Percentiles rank a stretch among this genome's conserved stretches.
Evolutionary conservation across 148 eudicot genomes (phyloP).

Genomic region (Fallopia convolvulus): DNA sequence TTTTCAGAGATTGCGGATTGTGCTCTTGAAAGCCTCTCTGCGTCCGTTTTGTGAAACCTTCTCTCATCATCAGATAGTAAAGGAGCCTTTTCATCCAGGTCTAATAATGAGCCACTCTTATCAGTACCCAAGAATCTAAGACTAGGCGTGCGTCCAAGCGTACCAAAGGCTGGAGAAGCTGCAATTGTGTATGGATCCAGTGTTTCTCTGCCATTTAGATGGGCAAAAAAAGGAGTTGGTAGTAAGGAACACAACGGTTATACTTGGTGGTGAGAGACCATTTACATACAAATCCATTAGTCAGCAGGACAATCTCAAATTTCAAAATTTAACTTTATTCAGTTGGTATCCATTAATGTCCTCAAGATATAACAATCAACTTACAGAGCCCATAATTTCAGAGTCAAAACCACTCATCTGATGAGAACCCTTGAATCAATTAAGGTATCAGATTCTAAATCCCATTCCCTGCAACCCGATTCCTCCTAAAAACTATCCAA

Average conservation of each 20-base stretch:
- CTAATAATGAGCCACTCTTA: constrained; percentile 26
- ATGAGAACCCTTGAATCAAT: neutral
- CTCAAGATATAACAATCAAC: neutral
- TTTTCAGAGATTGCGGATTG: constrained; percentile 38
- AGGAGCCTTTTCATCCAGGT: constrained; percentile 37
- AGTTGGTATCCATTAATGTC: neutral
- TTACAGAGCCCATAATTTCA: neutral
- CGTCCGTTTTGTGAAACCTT: constrained; percentile 26
- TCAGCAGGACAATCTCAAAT: neutral
- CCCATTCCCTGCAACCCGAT: neutral
- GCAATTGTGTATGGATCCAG: constrained; percentile 64
- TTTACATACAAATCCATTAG: neutral
- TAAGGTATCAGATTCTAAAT: neutral
- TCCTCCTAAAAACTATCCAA: neutral
- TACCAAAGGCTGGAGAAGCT: constrained; percentile 65
- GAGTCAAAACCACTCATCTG: neutral
- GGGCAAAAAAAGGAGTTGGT: neutral
- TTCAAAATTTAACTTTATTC: neutral
- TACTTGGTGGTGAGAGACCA: neutral
- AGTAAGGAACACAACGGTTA: constrained; percentile 3
- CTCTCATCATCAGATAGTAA: constrained; percentile 47
- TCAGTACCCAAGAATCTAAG: constrained; percentile 13
- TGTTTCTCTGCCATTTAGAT: constrained; percentile 53
- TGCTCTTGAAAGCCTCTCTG: constrained; percentile 27
- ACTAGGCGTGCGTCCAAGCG: constrained; percentile 40